Conservation (phyloP, 177 flowering plant species). For the Vitis hybrid region DNA sequence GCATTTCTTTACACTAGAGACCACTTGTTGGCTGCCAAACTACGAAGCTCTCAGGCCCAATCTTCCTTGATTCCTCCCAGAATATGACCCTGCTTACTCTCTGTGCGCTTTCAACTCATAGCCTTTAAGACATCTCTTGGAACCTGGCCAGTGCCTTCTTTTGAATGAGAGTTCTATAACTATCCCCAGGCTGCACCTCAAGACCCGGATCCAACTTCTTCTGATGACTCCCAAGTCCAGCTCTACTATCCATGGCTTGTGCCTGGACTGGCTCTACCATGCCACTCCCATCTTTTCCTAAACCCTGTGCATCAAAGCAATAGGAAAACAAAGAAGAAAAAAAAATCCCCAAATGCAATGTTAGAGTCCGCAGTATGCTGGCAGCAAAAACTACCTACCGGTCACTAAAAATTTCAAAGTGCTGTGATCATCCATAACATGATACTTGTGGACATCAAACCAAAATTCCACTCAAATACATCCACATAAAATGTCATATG, state of each 20-base stretch:
- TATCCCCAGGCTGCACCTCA: constrained; percentile 90
- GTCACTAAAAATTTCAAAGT: too few species aligned
- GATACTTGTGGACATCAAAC: too few species aligned
- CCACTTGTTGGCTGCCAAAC: too few species aligned
- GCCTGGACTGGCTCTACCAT: constrained; percentile 95
- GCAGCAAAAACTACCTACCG: not conserved
- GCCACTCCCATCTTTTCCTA: constrained; percentile 98
- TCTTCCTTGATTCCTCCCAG: too few species aligned
- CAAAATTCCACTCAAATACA: too few species aligned
- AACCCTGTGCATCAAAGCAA: constrained; percentile 51
- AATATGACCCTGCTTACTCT: too few species aligned
- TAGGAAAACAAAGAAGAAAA: not conserved
- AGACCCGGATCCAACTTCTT: constrained; percentile 75
- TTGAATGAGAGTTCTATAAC: constrained; percentile 80
- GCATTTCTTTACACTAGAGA: too few species aligned
- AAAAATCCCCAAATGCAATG: constrained; percentile 8
- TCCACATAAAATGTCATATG: too few species aligned
- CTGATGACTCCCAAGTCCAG: constrained; percentile 88
- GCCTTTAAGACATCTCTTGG: constrained; percentile 67
- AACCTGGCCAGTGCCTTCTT: constrained; percentile 94
- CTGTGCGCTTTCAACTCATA: too few species aligned
- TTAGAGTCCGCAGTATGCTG: not conserved
- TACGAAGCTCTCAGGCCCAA: too few species aligned
- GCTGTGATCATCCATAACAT: too few species aligned
- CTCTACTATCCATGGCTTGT: constrained; percentile 60